phyloP scores from a whole-genome alignment of 2,329 filamentous ascomycete species.

The Scedosporium minutisporum region DNA sequence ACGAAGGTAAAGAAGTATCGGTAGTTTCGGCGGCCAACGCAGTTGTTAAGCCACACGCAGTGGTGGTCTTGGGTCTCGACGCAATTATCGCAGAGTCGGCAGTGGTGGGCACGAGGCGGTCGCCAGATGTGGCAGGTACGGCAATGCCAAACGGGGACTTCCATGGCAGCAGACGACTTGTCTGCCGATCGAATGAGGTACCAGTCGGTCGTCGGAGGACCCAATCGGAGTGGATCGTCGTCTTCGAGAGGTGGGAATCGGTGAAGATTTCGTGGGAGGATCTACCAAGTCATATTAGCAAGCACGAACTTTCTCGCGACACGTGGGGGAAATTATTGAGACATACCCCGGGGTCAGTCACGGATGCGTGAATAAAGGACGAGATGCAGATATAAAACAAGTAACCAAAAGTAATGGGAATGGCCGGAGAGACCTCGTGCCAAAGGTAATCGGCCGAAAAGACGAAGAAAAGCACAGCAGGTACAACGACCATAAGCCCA shows the following conservation, averaged over 20 bases:
- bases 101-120: conserved; percentile 90
- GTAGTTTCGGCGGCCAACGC: conserved; percentile 92
- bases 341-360: conserved; percentile 85
- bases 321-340: not conserved
- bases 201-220: conserved; percentile 88
- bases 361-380: conserved; percentile 87
- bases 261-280: conserved; percentile 85
- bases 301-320: not conserved
- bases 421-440: conserved; percentile 75
- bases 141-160: conserved; percentile 96
- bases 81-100: conserved; percentile 92
- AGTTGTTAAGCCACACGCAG: conserved; percentile 99
- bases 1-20: conserved; percentile 96
- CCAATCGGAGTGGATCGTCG: conserved; percentile 72
- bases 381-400: conserved; percentile 84
- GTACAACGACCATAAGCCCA: conserved; percentile 68
- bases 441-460: conserved; percentile 81
- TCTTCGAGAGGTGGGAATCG: conserved; percentile 68
- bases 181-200: conserved; percentile 77
- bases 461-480: conserved; percentile 71
- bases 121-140: conserved; percentile 97
- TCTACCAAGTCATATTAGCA: conserved; percentile 37
- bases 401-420: conserved; percentile 86
- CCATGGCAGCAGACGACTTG: conserved; percentile 75
- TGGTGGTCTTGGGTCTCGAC: conserved; percentile 96